These are phyloP conservation scores for Leccinum disarticulatum DNA, from an alignment of 768 basidiomycete genomes.

Conservation along the genomic window DNA sequence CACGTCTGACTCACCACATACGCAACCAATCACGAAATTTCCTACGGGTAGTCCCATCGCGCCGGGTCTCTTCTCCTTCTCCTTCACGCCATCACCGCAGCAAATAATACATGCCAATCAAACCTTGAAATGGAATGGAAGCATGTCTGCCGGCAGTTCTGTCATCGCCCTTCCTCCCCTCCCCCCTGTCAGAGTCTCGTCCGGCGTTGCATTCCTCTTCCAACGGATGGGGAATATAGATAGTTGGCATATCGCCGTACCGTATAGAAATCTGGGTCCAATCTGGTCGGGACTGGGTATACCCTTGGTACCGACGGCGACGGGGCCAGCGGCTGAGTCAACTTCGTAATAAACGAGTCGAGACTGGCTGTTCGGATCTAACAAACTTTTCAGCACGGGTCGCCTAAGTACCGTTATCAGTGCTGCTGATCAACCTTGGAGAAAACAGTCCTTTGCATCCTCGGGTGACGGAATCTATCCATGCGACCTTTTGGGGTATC, in stretches of 20 bases:
- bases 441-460: background rate
- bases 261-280: background rate
- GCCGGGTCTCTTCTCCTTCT: background rate
- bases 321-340: background rate
- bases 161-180: background rate
- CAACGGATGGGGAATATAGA: background rate
- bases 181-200: background rate
- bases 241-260: background rate
- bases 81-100: slow-evolving; percentile 21
- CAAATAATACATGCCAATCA: slow-evolving; percentile 18
- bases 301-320: background rate
- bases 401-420: slow-evolving; percentile 9
- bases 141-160: slow-evolving; percentile 11
- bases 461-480: slow-evolving; percentile 10
- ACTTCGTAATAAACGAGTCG: background rate
- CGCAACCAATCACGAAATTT: slow-evolving; percentile 14
- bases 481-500: background rate
- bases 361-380: slow-evolving; percentile 1
- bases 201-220: background rate
- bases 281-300: background rate
- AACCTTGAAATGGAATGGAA: slow-evolving; percentile 29
- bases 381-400: background rate
- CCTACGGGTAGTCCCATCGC: background rate
- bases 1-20: background rate
- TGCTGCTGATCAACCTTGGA: slow-evolving; percentile 6